Percentiles rank a stretch among this genome's conserved stretches.
Evolutionary conservation across 192 early-diverging fungal genomes (phyloP).

Genomic region (Funneliformis mosseae): DNA sequence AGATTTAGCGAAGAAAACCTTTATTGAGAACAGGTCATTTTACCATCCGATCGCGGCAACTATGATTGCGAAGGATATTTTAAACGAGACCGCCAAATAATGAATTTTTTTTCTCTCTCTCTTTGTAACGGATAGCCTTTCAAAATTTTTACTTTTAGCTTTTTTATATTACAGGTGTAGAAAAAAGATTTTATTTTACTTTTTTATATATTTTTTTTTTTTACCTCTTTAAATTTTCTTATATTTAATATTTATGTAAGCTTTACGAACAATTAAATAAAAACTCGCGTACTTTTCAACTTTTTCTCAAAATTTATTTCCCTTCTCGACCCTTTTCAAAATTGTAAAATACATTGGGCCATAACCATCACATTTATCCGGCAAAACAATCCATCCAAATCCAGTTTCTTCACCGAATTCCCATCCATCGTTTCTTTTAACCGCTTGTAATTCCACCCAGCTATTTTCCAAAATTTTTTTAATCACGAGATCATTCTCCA

Average conservation of each 20-base stretch:
- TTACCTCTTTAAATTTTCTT: too few species aligned
- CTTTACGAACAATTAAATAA: too few species aligned
- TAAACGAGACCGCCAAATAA: neutral
- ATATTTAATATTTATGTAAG: too few species aligned
- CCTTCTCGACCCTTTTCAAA: conserved; percentile 36
- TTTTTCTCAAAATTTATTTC: conserved; percentile 18
- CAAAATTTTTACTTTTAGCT: too few species aligned
- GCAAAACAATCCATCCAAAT: conserved; percentile 56
- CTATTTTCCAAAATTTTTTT: conserved; percentile 47
- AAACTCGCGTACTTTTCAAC: too few species aligned
- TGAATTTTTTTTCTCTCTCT: neutral
- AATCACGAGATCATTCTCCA: conserved; percentile 54
- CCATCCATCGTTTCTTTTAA: conserved; percentile 38
- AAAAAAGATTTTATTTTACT: too few species aligned
- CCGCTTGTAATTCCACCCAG: conserved; percentile 36
- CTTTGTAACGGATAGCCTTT: neutral
- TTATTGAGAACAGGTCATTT: conserved; percentile 71
- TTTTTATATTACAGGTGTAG: too few species aligned
- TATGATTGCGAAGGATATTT: conserved; percentile 88
- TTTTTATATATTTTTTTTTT: too few species aligned
- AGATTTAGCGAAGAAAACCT: conserved; percentile 78
- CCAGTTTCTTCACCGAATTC: conserved; percentile 52
- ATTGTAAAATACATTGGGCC: conserved; percentile 59
- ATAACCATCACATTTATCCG: conserved; percentile 54
- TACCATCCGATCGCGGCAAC: conserved; percentile 94